phyloP scores from a whole-genome alignment of 495 filamentous ascomycete genomes.

The Terfezia boudieri region DNA sequence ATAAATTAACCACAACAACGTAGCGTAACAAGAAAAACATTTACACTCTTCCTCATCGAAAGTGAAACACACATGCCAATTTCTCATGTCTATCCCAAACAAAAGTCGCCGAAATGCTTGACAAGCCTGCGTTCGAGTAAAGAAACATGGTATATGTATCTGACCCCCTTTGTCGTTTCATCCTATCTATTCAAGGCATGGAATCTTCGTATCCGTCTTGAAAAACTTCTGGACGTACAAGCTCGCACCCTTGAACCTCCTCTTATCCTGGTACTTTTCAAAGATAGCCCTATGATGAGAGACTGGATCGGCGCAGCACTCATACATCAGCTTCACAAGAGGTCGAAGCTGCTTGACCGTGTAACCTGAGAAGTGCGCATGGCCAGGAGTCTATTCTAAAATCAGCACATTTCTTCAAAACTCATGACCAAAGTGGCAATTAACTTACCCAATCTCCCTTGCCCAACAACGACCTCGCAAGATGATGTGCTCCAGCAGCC shows the following conservation, averaged over 20 bases:
- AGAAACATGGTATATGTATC: no score
- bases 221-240: slow-evolving; percentile 55
- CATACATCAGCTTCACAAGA: slow-evolving; percentile 50
- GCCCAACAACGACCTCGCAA: slow-evolving; percentile 67
- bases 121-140: no score
- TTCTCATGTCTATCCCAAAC: no score
- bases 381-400: slow-evolving; percentile 40
- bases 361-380: slow-evolving; percentile 83
- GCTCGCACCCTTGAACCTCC: slow-evolving; percentile 64
- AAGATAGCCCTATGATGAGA: slow-evolving; percentile 70
- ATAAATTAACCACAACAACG: no score
- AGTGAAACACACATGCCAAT: no score
- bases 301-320: slow-evolving; percentile 62
- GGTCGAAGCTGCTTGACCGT: slow-evolving; percentile 63
- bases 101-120: no score
- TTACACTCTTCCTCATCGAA: no score
- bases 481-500: slow-evolving; percentile 79
- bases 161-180: no score
- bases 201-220: slow-evolving; percentile 21
- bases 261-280: slow-evolving; percentile 70
- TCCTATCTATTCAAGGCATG: no score
- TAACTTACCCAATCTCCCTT: slow-evolving; percentile 79
- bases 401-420: no score
- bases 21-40: no score
- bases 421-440: neutral